A percentile compares a stretch with the other conserved stretches of the same genome.
Evolutionary conservation across 768 basidiomycete species (phyloP).

Genomic region (Trametopsis cervina): DNA sequence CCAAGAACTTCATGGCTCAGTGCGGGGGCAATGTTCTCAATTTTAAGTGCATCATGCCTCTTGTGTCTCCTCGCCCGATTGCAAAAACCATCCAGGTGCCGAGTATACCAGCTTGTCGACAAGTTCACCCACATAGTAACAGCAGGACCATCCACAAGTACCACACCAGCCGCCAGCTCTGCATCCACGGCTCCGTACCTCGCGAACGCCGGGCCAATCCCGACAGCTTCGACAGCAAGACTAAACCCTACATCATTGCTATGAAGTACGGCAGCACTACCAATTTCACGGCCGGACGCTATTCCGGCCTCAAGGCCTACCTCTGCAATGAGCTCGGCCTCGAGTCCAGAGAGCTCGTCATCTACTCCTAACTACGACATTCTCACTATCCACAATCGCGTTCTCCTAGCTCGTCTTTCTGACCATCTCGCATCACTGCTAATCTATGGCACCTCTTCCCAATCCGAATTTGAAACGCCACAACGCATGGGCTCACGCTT

Average conservation of each 20-base stretch:
- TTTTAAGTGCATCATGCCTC: constrained; percentile 18
- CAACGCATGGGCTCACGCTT: too few relatives aligned
- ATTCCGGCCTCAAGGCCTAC: constrained; percentile 28
- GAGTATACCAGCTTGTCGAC: constrained; percentile 21
- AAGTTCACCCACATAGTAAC: constrained; percentile 19
- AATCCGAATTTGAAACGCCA: too few relatives aligned
- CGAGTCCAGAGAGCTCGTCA: constrained; percentile 26
- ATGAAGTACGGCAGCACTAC: constrained; percentile 31
- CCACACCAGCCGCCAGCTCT: constrained; percentile 26
- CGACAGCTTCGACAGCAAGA: constrained; percentile 23
- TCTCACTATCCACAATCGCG: too few relatives aligned
- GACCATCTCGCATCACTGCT: too few relatives aligned
- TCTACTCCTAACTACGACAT: constrained; percentile 31
- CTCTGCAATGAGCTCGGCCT: constrained; percentile 18
- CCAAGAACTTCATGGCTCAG: constrained; percentile 12
- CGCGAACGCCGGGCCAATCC: constrained; percentile 25
- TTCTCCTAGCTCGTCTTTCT: too few relatives aligned
- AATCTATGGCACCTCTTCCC: too few relatives aligned
- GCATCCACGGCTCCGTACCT: constrained; percentile 20
- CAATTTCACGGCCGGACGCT: constrained; percentile 31
- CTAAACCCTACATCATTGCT: constrained; percentile 26
- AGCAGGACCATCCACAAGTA: constrained; percentile 18
- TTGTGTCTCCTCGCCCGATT: constrained; percentile 11
- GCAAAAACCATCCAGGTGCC: constrained; percentile 24
- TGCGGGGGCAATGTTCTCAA: constrained; percentile 19